Base-by-base conservation (phyloP, 805 yeast species). In the Ascoidea rubescens region DNA sequence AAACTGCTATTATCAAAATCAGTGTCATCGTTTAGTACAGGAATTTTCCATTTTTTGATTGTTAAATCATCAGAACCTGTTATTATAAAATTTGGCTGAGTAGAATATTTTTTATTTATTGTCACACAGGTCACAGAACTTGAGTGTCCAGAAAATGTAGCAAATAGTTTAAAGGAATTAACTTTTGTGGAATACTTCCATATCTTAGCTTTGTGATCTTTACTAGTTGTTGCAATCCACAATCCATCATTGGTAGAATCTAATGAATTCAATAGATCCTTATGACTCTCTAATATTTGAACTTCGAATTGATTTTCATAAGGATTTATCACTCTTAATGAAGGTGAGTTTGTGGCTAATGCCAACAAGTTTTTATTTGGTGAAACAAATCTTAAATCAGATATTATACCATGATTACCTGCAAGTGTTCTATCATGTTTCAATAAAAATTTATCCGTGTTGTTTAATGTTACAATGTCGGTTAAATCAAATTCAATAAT, bases 361-460 rank as follows among this genome's bases (percentile, higher is more conserved):
- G 95, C 98, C 48, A 91, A 64, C 44, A 73, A 67, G 48, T 73
- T 64, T 33, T 70, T 63, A 12, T 65, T 55, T 5, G 87, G 87
- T 0, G 93, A 93, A 37, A 82, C 83, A 61, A 80, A 84, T 58
- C 80, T 78, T 70, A 89, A 75, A 63, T 91, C 98, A 2, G 96
- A 96, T 60, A 93, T 82, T 31, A 93, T 91, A 53, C 97, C 98
- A 67, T 91, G 96, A 65, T 89, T 89, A 58, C 97, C 97, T 0
- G 96, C 93, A 58, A 89, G 72, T 46, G 79, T 74, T 52, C 80
- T 71, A 4, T 60, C 59, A 4, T 62, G 60, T 48, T 46, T 69
- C 64, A 5, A 64, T 58, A n/a, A n/a, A n/a, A n/a, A n/a, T n/a
- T n/a, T n/a, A n/a, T n/a, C n/a, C n/a, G n/a, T n/a, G n/a, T n/a